Percentiles rank a stretch among this genome's conserved stretches.
Evolutionary conservation across 768 basidiomycete species (phyloP).

Genomic region (Mrakia blollopis): DNA sequence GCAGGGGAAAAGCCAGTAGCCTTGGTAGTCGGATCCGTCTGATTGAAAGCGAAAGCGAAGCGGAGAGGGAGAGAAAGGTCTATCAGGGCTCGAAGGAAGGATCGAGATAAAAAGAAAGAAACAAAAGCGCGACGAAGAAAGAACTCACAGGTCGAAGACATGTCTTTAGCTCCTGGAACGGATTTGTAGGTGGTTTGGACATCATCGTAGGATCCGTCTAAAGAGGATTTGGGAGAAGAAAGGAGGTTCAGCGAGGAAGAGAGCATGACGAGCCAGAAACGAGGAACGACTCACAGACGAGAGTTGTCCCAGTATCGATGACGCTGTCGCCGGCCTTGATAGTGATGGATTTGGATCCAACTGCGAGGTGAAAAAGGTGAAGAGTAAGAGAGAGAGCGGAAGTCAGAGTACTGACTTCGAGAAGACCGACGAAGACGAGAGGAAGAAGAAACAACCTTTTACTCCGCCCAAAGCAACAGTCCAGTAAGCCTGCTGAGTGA

Average conservation of each 20-base stretch:
- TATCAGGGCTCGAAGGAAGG: too few relatives aligned
- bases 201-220: slow-evolving; percentile 2
- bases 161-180: slow-evolving; percentile 14
- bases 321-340: background rate
- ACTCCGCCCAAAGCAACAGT: slow-evolving; percentile 7
- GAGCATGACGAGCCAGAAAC: background rate
- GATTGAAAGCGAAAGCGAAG: too few relatives aligned
- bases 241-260: background rate
- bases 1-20: slow-evolving; percentile 24
- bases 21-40: slow-evolving; percentile 12
- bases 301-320: slow-evolving; percentile 23
- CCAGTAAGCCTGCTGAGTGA: slow-evolving; percentile 22
- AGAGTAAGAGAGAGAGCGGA: too few relatives aligned
- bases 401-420: background rate
- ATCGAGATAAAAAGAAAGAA: too few relatives aligned
- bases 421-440: background rate
- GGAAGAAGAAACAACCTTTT: background rate
- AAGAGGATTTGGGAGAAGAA: background rate
- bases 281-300: background rate
- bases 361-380: background rate
- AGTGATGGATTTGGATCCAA: background rate
- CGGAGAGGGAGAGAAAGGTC: too few relatives aligned
- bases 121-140: too few relatives aligned
- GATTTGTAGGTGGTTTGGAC: background rate
- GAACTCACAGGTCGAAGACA: background rate